Evolutionary conservation across 257 asterid species (phyloP), one percentile per base, ranked within the genome.

Genomic region (Solanum chmielewskii): DNA sequence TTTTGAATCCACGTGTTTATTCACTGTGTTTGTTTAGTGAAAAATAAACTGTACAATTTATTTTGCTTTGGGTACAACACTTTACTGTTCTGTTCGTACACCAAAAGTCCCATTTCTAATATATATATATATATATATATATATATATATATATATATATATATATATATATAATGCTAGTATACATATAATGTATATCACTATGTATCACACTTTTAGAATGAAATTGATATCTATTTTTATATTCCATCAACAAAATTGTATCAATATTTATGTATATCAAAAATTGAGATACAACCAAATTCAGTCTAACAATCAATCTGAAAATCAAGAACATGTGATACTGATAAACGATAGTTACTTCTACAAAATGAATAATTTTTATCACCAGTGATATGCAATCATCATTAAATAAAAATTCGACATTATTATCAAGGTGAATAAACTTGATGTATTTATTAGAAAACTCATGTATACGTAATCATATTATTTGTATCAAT

Each of bases 381-480:
- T 33, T 62, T 23, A 62, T 62, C 27, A 23, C 29, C 6, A 23
- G 14, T 23, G 8, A 62, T n/a, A n/a, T 23, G 15, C 29, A 3
- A 62, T 23, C 27, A n/a, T 23, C 31, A 62, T 56, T 62, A 1
- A 23, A 62, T n/a, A 15, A n/a, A 0, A 23, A 10, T 0, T 62
- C 3, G 1, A 0, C 6, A 21, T 0, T 13, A 59, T 59, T 59
- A 59, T 3, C 25, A 9, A 60, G 29, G 13, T 13, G 15, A 60
- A 60, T 62, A 62, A 0, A 21, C 13, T 60, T 60, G 29, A 0
- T 60, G 2, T 60, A 21, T 3, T 60, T 60, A 60, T 60, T 21
- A 21, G 0, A 21, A 47, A 60, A 60, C 12, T 0, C 27, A 60
- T 21, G 27, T 60, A 9, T 60, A 0, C 4, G 0, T 23, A 21